phyloP scores from a whole-genome alignment of 2,329 filamentous ascomycete genomes.

The Diaporthe citriasiana region DNA sequence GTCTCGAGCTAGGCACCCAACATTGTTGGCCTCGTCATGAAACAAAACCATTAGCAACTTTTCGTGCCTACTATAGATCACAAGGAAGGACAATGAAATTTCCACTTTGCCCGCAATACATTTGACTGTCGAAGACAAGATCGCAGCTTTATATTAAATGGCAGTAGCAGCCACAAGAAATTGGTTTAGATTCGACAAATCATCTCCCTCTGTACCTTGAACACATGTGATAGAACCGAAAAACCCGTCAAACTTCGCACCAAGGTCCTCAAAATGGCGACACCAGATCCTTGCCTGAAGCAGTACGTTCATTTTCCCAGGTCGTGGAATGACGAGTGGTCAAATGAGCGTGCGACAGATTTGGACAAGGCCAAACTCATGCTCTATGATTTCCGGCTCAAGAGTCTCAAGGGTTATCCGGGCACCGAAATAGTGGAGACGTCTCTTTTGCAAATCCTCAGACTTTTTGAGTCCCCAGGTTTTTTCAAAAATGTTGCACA shows the following conservation, averaged over 20 bases:
- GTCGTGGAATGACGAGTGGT: not conserved
- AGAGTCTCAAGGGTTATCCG: not conserved
- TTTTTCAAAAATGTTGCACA: conserved; percentile 42
- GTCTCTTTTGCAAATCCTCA: not conserved
- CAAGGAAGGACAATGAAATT: not conserved
- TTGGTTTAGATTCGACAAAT: not conserved
- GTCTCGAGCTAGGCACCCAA: not conserved
- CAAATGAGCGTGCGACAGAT: not conserved
- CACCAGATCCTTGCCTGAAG: not conserved
- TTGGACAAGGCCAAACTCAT: not conserved
- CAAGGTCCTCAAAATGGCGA: not conserved
- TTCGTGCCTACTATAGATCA: not conserved
- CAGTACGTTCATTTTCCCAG: not conserved
- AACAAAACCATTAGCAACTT: not conserved
- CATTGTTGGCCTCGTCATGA: not conserved
- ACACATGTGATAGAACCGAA: not conserved
- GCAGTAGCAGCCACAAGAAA: not conserved
- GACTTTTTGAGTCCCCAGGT: not conserved
- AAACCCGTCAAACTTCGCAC: too few relatives aligned
- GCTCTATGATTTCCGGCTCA: not conserved
- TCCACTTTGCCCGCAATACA: not conserved
- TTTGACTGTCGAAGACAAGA: not conserved
- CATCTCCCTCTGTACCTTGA: too few relatives aligned
- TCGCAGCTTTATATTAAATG: not conserved
- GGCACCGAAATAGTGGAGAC: not conserved